Conservation (phyloP, 208 protist species). For the Porcisia hertigi region DNA sequence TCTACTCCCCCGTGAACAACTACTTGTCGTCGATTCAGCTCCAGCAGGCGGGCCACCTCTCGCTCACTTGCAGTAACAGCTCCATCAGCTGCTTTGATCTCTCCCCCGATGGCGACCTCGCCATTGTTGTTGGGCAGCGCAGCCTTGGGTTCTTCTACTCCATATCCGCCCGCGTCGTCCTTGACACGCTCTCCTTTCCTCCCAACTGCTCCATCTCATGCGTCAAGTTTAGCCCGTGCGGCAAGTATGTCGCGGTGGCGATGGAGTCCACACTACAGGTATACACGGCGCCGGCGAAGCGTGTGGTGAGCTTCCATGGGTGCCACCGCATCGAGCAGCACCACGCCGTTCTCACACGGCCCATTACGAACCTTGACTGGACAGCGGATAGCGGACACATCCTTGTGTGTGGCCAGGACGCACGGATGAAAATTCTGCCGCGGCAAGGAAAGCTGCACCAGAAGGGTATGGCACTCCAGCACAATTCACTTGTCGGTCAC, state of each 20-base stretch:
- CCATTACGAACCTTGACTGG: constrained; percentile 85
- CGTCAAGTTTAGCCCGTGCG: constrained; percentile 88
- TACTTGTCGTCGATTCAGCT: constrained; percentile 83
- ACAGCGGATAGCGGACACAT: constrained; percentile 82
- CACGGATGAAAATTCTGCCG: constrained; percentile 89
- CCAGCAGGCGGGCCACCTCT: constrained; percentile 73
- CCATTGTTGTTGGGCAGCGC: constrained; percentile 74
- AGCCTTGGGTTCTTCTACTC: constrained; percentile 91
- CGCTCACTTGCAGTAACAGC: constrained; percentile 88
- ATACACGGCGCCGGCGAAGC: constrained; percentile 81
- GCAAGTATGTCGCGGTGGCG: constrained; percentile 85
- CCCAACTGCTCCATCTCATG: constrained; percentile 62
- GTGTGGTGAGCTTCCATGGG: constrained; percentile 83
- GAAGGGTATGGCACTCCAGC: constrained; percentile 78
- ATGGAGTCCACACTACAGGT: constrained; percentile 89
- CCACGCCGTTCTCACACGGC: constrained; percentile 77
- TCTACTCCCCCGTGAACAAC: constrained; percentile 91
- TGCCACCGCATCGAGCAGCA: constrained; percentile 89
- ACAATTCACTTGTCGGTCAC: constrained; percentile 85
- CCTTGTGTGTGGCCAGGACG: constrained; percentile 85
- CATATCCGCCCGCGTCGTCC: constrained; percentile 79
- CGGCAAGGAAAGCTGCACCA: constrained; percentile 69
- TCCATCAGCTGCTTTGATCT: constrained; percentile 90
- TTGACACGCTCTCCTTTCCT: constrained; percentile 90
- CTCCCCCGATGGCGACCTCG: constrained; percentile 81